Evolutionary conservation across 1,139 yeast genomes (phyloP).

Genomic region (Tardiomyces depauwii): DNA sequence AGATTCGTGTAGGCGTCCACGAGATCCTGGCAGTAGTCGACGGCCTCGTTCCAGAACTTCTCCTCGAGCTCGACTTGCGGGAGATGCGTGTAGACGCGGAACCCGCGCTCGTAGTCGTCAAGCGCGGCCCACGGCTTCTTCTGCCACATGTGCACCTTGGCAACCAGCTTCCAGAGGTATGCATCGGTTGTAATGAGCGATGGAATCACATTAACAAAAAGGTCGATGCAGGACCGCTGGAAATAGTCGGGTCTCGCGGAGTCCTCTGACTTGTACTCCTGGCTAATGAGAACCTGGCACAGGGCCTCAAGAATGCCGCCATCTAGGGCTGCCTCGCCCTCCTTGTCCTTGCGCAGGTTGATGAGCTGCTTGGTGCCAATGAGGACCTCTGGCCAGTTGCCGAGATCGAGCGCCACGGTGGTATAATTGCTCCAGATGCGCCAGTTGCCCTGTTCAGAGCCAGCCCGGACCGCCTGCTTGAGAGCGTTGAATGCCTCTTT

Average conservation of each 20-base stretch:
- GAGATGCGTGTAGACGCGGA: conserved; percentile 51
- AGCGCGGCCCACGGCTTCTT: conserved; percentile 78
- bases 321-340: conserved; percentile 61
- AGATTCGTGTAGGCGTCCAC: conserved; percentile 80
- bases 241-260: conserved; percentile 13
- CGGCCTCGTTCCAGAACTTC: conserved; percentile 64
- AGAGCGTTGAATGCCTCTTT: conserved; percentile 78
- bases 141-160: conserved; percentile 83
- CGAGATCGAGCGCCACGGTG: conserved; percentile 66
- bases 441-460: conserved; percentile 70
- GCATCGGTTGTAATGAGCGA: conserved; percentile 57
- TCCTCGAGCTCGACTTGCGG: conserved; percentile 59
- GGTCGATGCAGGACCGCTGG: conserved; percentile 59
- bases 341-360: conserved; percentile 37
- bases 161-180: conserved; percentile 73
- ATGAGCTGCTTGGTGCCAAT: conserved; percentile 58
- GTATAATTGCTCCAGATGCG: conserved; percentile 83
- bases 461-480: conserved; percentile 59
- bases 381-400: conserved; percentile 82
- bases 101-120: conserved; percentile 81
- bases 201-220: conserved; percentile 58
- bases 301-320: conserved; percentile 65
- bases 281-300: conserved; percentile 49
- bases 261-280: conserved; percentile 28
- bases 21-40: conserved; percentile 67